Evolutionary conservation across 2,329 filamentous ascomycete species (phyloP), one percentile per base, ranked within the genome.

Genomic region (Aureobasidium mangrovei): DNA sequence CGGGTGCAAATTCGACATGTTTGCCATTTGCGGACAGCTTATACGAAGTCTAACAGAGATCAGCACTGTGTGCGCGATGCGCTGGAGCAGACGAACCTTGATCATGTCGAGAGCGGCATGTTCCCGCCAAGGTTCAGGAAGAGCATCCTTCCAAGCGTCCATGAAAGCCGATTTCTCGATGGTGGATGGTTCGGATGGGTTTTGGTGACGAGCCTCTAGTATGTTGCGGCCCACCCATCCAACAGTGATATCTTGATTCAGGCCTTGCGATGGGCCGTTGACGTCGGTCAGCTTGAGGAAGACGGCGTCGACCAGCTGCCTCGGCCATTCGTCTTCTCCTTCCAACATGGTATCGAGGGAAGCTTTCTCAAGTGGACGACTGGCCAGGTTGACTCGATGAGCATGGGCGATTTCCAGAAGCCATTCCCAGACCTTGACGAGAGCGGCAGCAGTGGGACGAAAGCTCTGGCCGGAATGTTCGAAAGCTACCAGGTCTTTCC

Each of bases 401-500:
- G 72, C 72, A 41, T 67, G 58, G 9, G 73, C 68, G 38, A 68
- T 67, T 7, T 68, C 64, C 36, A 73, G 62, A 35, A 76, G 70
- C 5, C 68, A 65, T 28, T 65, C 64, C 79, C 79, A 82, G 24
- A 76, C 70, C 55, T 72, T 67, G 12, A 75, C 60, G 41, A 75
- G 72, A 35, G 71, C 70, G 24, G 64, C 67, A n/a, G 72, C 70
- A 67, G 62, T 72, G 75, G 36, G 55, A 60, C 62, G 35, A 35
- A 38, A 51, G 60, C 61, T 32, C 61, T 54, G 6, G 38, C 52
- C n/a, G 57, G 33, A 18, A 56, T 69, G 62, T 56, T 80, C 74
- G 64, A 82, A 82, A 31, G 75, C 79, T 60, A 76, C 73, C 9
- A 81, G 59, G 39, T 76, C 70, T 36, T 61, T 63, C 77, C 78